Conservation (phyloP, 2,329 filamentous ascomycete genomes). For the Xylariaceae sp. region DNA sequence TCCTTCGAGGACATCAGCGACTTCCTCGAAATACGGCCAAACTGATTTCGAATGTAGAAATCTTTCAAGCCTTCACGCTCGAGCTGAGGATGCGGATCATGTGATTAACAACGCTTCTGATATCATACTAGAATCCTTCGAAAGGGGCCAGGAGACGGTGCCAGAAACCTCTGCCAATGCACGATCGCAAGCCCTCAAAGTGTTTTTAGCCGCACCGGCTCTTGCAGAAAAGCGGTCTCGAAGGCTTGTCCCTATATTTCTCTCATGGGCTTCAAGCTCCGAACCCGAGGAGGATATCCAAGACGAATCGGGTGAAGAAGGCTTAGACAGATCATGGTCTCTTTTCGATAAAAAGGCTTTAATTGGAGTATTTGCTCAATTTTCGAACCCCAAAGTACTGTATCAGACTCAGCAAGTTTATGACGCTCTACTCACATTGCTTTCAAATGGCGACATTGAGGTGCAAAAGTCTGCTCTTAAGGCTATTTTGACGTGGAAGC, state of each 20-base stretch:
- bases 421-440: slow-evolving; percentile 72
- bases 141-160: slow-evolving; percentile 65
- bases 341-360: slow-evolving; percentile 84
- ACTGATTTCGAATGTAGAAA: slow-evolving; percentile 90
- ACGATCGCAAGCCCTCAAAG: slow-evolving; percentile 78
- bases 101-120: slow-evolving; percentile 61
- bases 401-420: slow-evolving; percentile 81
- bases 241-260: slow-evolving; percentile 81
- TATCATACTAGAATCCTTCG: slow-evolving; percentile 68
- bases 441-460: slow-evolving; percentile 89
- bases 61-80: slow-evolving; percentile 63
- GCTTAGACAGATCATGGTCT: slow-evolving; percentile 62
- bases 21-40: slow-evolving; percentile 49
- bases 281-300: slow-evolving; percentile 50
- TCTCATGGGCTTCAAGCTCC: slow-evolving; percentile 75
- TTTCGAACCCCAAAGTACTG: slow-evolving; percentile 84
- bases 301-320: slow-evolving; percentile 28
- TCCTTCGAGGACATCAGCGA: slow-evolving; percentile 43
- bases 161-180: slow-evolving; percentile 61
- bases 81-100: slow-evolving; percentile 59
- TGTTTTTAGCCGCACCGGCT: slow-evolving; percentile 74
- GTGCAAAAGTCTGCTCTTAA: slow-evolving; percentile 86
- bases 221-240: slow-evolving; percentile 88
- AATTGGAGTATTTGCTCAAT: slow-evolving; percentile 81
- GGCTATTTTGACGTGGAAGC: slow-evolving; percentile 89